These are phyloP conservation scores for Cladophialophora exuberans DNA, from an alignment of 2,329 filamentous ascomycete species.

Conservation along the genomic window DNA sequence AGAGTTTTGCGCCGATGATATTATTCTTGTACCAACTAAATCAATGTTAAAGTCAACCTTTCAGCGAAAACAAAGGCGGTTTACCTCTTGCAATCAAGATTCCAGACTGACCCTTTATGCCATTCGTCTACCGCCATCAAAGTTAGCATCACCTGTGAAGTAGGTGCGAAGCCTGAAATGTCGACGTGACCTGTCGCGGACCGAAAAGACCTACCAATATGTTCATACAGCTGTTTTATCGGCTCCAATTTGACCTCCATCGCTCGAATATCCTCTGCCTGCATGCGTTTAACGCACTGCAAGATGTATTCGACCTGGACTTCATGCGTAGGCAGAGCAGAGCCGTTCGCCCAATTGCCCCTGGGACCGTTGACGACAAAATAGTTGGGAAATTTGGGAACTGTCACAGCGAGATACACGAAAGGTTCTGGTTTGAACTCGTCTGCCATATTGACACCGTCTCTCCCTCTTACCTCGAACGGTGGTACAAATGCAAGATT, in stretches of 20 bases:
- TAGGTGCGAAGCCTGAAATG: too few species aligned
- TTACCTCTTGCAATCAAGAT: too few species aligned
- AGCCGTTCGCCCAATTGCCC: conserved; percentile 15
- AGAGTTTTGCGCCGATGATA: conserved; percentile 16
- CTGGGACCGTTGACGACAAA: conserved; percentile 21
- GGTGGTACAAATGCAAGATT: conserved; percentile 34
- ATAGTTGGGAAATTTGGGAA: conserved; percentile 26
- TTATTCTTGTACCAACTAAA: conserved; percentile 19
- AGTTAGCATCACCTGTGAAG: too few species aligned
- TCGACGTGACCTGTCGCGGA: conserved; percentile 14
- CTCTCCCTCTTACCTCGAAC: conserved; percentile 17
- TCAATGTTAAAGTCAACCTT: too few species aligned
- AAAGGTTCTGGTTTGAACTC: conserved; percentile 16
- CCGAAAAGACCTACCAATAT: conserved; percentile 18
- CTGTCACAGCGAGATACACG: conserved; percentile 20
- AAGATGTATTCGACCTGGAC: conserved; percentile 22
- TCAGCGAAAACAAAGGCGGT: too few species aligned
- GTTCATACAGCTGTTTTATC: conserved; percentile 19
- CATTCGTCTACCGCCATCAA: too few species aligned
- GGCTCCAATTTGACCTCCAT: conserved; percentile 17
- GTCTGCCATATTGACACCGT: conserved; percentile 12
- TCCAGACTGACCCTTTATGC: too few species aligned
- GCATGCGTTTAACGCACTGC: conserved; percentile 19
- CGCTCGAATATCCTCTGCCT: conserved; percentile 19
- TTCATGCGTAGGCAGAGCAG: conserved; percentile 17